Base-by-base conservation (phyloP, 306 rosid species). In the Begonia fuchsioides region DNA sequence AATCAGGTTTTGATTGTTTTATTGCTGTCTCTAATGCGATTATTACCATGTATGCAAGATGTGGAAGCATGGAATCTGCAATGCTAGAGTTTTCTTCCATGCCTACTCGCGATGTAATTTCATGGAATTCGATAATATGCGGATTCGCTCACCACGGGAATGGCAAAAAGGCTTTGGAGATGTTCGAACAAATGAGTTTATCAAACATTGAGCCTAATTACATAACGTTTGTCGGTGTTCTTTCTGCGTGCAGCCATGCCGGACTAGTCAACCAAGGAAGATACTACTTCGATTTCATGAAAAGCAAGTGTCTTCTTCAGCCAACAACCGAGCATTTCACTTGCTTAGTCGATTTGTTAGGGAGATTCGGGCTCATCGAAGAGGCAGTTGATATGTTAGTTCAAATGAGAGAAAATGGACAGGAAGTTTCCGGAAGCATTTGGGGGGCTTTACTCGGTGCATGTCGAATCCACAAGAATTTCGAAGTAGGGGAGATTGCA, bases 391-490 rank as follows among this genome's bases (percentile, higher is more conserved):
- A 40, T 39, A 51, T 66, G 43, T 18, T 72, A 48, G 61, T 44
- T 49, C 61, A 66, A 46, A 69, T 77, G 66, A 59, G 40, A 59
- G 68, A 19, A 8, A 62, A 72, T 35, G 76, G 76, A 46, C 58
- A 50, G 15, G 72, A 69, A 64, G 62, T 69, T 60, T 72, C 69
- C 41, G 57, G 71, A 10, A 77, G 83, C 20, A 72, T 69, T 15
- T 73, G 77, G 80, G 83, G 83, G 13, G 83, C 83, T n/a, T 49
- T 77, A 44, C 70, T 77, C 13, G 74, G 83, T 16, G 79, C 79
- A 12, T 69, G 80, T 57, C 60, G 84, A 66, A 69, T 69, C 53
- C 75, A 77, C 46, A 70, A 63, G 43, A 77, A 73, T 15, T 61
- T 53, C 45, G 67, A 69, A 55, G 54, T 60, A 9, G 74, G 72